A percentile compares a stretch with the other conserved stretches of the same genome.
phyloP scores from a whole-genome alignment of 148 eudicot species.

The Persicaria maculosa region DNA sequence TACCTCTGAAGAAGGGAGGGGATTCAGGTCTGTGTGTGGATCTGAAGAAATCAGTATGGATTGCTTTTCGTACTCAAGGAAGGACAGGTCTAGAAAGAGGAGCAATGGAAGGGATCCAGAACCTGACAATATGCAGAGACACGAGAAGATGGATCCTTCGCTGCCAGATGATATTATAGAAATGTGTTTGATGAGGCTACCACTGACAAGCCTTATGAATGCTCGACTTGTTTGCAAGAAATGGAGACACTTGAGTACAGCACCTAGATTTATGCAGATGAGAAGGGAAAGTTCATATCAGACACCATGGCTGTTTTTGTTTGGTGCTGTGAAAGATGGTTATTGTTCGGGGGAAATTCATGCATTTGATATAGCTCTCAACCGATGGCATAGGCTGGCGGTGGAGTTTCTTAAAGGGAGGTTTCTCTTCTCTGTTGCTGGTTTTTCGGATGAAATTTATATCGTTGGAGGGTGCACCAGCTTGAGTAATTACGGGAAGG shows the following conservation, averaged over 20 bases:
- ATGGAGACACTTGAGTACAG: slow-evolving; percentile 67
- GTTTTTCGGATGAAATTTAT: slow-evolving; percentile 61
- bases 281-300: slow-evolving; percentile 57
- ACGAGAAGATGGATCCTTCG: slow-evolving; percentile 35
- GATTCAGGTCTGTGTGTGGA: slow-evolving; percentile 45
- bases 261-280: slow-evolving; percentile 72
- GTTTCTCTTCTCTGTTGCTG: slow-evolving; percentile 77
- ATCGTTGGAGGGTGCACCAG: slow-evolving; percentile 92
- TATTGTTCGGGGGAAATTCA: slow-evolving; percentile 88
- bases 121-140: slow-evolving; percentile 27
- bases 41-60: slow-evolving; percentile 60
- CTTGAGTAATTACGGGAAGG: slow-evolving; percentile 64
- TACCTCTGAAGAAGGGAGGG: slow-evolving; percentile 61
- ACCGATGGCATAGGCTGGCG: slow-evolving; percentile 64
- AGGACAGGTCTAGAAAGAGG: slow-evolving; percentile 57
- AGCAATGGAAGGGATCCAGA: slow-evolving; percentile 38
- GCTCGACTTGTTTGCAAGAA: slow-evolving; percentile 92
- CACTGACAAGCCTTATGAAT: slow-evolving; percentile 80
- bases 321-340: slow-evolving; percentile 79
- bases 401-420: slow-evolving; percentile 69
- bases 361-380: slow-evolving; percentile 64
- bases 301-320: slow-evolving; percentile 74
- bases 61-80: slow-evolving; percentile 67
- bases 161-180: slow-evolving; percentile 92
- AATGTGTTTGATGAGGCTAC: slow-evolving; percentile 94